Base-by-base conservation (phyloP, 306 rosid species). In the Fagus sylvatica region DNA sequence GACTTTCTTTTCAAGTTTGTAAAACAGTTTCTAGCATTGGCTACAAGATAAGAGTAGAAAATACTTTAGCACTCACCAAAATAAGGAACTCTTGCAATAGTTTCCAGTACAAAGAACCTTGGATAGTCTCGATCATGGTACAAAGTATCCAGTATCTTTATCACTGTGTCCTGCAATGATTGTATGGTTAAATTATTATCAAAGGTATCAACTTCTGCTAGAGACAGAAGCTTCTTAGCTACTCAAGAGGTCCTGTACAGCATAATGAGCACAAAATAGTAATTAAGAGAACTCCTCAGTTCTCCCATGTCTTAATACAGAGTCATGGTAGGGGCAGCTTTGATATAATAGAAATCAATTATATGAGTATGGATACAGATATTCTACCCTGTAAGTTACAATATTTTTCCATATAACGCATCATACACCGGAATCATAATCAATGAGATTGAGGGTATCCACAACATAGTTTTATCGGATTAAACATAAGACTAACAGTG, bases 71-170 rank as follows among this genome's bases (percentile, higher is more conserved):
- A 84, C 89, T 84, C 75, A 93, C 99, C 99, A 79, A 95, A 95
- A 81, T 95, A 95, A 74, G 99, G 99, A 76, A 95, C 98, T 85
- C 99, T 89, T 2, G 99, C 99, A 76, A 95, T 95, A 74, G 99
- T 95, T 84, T 95, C 98, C 77, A 95, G 88, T 57, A 95, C 99
- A 73, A 77, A 95, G 88, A 95, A 95, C 87, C 99, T 89, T 15
- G 99, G 94, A 80, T 91, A 95, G 78, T 91, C 4, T 75, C 99
- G 89, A 79, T 95, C 94, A 54, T 13, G 84, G 76, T 95, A 95
- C 71, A 95, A 75, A 41, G 91, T 70, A 78, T 95, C 98, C 8
- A 95, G 98, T 80, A 95, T 75, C 85, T 85, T 88, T 40, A 93
- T 91, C 15, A 91, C 99, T n/a, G 98, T 81, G 83, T 93, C 98